Evolutionary conservation across 768 basidiomycete species (phyloP), one percentile per base, ranked within the genome.

Genomic region (Pleurotus tuber-regium): DNA sequence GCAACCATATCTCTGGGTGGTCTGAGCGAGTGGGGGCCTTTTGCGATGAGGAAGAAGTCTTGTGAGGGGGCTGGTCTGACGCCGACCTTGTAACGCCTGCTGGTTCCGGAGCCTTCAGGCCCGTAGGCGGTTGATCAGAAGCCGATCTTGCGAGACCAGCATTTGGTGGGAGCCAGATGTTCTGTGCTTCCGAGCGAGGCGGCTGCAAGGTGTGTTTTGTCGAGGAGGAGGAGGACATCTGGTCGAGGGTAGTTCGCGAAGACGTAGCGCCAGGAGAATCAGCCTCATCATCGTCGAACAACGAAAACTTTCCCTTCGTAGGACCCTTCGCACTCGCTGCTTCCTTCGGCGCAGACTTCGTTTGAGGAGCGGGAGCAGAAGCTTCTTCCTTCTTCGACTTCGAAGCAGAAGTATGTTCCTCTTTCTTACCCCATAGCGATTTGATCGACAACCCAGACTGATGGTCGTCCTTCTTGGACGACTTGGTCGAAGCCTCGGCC

Each of bases 381-480:
- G 29, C 21, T 9, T 19, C 41, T 31, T 48, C 46, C 16, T 35
- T 35, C 46, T 48, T 48, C 16, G 18, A n/a, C 31, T 48, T 48
- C 23, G 18, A 19, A 16, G 29, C n/a, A 35, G 23, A 12, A 11
- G 19, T 29, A 10, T 29, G 46, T 14, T 48, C 46, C 16, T 48
- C 46, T 21, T 48, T 48, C 46, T 48, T 48, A 10, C 19, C 46
- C 46, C 46, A 48, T 23, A 35, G 19, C 29, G 46, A 48, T 18
- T 35, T 48, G 46, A 5, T 21, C 14, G 46, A 48, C 46, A 31
- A 23, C 46, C 14, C 12, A n/a, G n/a, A n/a, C n/a, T n/a, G n/a
- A n/a, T n/a, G n/a, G n/a, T n/a, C n/a, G n/a, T n/a, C n/a, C n/a
- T n/a, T n/a, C n/a, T n/a, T n/a, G n/a, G n/a, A n/a, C n/a, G n/a